Percentiles rank a stretch among this genome's conserved stretches.
phyloP scores from a whole-genome alignment of 805 yeast genomes.

The Candida caryicola region DNA sequence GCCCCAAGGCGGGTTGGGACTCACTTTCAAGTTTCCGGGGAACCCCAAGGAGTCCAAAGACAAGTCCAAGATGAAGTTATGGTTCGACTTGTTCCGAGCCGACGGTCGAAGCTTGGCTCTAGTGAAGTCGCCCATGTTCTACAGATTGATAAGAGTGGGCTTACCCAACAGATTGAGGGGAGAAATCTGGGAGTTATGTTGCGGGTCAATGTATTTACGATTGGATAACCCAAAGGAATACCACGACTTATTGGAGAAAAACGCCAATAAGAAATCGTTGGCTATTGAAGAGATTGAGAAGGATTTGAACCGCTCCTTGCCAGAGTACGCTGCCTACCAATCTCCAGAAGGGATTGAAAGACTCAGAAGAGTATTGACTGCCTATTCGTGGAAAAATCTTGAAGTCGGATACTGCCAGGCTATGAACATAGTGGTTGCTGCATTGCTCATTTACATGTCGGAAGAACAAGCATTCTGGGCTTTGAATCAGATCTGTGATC shows the following conservation, averaged over 20 bases:
- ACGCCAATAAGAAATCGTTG: slow-evolving; percentile 62
- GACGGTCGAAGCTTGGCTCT: slow-evolving; percentile 84
- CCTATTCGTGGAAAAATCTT: slow-evolving; percentile 95
- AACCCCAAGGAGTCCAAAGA: slow-evolving; percentile 74
- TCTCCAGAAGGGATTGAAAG: slow-evolving; percentile 78
- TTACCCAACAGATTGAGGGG: slow-evolving; percentile 93
- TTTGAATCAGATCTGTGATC: slow-evolving; percentile 73
- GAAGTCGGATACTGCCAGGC: slow-evolving; percentile 99
- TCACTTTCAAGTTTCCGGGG: slow-evolving; percentile 84
- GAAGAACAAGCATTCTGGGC: slow-evolving; percentile 99
- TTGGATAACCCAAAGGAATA: slow-evolving; percentile 63
- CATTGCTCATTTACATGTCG: slow-evolving; percentile 75
- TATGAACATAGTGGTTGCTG: slow-evolving; percentile 91
- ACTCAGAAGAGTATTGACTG: slow-evolving; percentile 82
- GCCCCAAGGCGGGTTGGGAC: slow-evolving; percentile 85
- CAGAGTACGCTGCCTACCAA: slow-evolving; percentile 95
- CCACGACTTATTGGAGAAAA: slow-evolving; percentile 52
- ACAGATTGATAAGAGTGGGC: slow-evolving; percentile 83
- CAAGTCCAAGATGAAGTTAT: slow-evolving; percentile 79
- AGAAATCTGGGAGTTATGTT: slow-evolving; percentile 90
- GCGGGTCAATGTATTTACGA: slow-evolving; percentile 80
- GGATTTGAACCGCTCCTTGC: slow-evolving; percentile 89
- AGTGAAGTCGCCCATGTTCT: slow-evolving; percentile 71
- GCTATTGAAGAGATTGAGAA: slow-evolving; percentile 97
- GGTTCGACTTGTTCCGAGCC: slow-evolving; percentile 87